These are phyloP conservation scores for Phanerochaete carnosa DNA, from an alignment of 768 basidiomycete species.

Conservation along the genomic window DNA sequence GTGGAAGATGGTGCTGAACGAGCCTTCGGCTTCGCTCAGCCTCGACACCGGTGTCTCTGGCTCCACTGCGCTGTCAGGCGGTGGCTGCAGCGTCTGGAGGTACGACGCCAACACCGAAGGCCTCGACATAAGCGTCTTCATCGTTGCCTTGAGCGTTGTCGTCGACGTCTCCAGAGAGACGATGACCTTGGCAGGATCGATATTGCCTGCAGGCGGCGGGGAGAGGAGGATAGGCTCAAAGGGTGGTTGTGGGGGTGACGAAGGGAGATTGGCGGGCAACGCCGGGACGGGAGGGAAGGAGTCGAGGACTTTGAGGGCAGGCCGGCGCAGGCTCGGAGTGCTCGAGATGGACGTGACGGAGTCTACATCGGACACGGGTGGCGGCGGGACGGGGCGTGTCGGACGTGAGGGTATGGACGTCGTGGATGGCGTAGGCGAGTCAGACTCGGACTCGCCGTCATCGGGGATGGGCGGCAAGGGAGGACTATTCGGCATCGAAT, in stretches of 20 bases:
- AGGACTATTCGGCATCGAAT: slow-evolving; percentile 39
- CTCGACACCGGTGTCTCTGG: slow-evolving; percentile 33
- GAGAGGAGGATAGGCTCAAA: slow-evolving; percentile 65
- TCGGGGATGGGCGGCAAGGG: slow-evolving; percentile 54
- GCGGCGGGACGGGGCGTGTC: slow-evolving; percentile 8
- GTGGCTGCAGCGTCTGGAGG: slow-evolving; percentile 26
- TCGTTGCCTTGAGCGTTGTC: slow-evolving; percentile 57
- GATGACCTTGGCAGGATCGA: slow-evolving; percentile 61
- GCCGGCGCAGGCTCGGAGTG: slow-evolving; percentile 27
- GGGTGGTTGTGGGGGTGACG: slow-evolving; percentile 46
- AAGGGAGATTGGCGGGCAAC: slow-evolving; percentile 42
- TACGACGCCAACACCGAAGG: slow-evolving; percentile 58
- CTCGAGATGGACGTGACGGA: background rate
- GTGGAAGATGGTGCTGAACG: slow-evolving; percentile 52
- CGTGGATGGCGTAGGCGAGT: background rate
- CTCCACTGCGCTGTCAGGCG: slow-evolving; percentile 14
- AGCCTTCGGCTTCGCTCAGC: slow-evolving; percentile 45
- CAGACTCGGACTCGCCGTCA: slow-evolving; percentile 7
- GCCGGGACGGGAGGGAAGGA: slow-evolving; percentile 46
- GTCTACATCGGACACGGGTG: slow-evolving; percentile 17
- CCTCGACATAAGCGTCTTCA: slow-evolving; percentile 64
- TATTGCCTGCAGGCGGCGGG: slow-evolving; percentile 37
- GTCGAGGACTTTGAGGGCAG: slow-evolving; percentile 29
- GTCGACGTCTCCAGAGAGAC: slow-evolving; percentile 77
- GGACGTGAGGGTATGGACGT: slow-evolving; percentile 10